A percentile compares a stretch with the other conserved stretches of the same genome.
These are phyloP conservation scores for Fimicolochytrium jonesii DNA, from an alignment of 192 early-diverging fungal species.

Conservation along the genomic window DNA sequence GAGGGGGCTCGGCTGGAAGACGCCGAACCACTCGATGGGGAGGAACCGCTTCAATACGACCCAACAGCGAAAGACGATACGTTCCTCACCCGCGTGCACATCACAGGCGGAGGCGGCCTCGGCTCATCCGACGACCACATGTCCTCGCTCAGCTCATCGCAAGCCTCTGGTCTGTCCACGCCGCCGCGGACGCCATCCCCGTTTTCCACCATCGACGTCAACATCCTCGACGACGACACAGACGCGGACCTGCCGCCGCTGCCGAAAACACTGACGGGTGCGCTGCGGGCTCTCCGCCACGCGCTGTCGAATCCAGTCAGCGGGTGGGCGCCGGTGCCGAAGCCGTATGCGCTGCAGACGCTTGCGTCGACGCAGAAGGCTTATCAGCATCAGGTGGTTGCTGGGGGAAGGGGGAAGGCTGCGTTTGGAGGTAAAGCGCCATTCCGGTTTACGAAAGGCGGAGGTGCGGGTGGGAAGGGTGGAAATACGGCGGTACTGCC, in stretches of 20 bases:
- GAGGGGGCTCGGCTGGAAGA: too few relatives aligned
- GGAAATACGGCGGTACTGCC: too few relatives aligned
- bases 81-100: conserved; percentile 56
- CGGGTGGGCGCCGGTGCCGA: conserved; percentile 36
- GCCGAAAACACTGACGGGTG: conserved; percentile 35
- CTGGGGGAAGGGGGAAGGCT: too few relatives aligned
- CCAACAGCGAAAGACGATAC: conserved; percentile 38
- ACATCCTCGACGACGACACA: neutral
- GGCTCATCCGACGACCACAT: neutral
- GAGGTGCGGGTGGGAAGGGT: too few relatives aligned
- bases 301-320: conserved; percentile 42
- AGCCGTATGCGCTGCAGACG: conserved; percentile 35
- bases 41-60: conserved; percentile 33
- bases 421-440: too few relatives aligned
- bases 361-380: conserved; percentile 13
- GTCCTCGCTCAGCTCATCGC: neutral
- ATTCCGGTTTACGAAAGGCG: too few relatives aligned
- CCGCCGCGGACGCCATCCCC: conserved; percentile 1
- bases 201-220: neutral
- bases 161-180: neutral
- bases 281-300: conserved; percentile 41
- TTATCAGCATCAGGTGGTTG: conserved; percentile 2
- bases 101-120: conserved; percentile 27
- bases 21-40: neutral
- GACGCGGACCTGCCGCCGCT: conserved; percentile 14